Evolutionary conservation across 106 monocot genomes (phyloP).

Genomic region (Dendrobium catenatum): DNA sequence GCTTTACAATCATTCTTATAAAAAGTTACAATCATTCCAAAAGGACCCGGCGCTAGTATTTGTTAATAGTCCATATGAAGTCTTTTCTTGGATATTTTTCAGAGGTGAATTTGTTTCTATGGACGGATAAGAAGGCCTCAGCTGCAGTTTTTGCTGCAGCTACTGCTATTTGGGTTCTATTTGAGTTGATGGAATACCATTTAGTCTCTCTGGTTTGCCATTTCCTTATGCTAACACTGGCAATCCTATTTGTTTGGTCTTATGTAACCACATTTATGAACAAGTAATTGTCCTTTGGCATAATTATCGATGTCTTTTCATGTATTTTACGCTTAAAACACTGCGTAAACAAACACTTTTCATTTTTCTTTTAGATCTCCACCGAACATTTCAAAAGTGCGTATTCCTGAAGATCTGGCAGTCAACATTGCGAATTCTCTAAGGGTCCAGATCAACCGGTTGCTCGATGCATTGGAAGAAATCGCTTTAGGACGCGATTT

Average conservation of each 20-base stretch:
- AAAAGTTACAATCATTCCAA: too few relatives aligned
- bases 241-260: conserved; percentile 52
- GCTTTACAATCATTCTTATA: too few relatives aligned
- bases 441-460: conserved; percentile 31
- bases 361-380: conserved; percentile 26
- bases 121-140: conserved; percentile 74
- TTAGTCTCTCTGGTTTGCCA: conserved; percentile 58
- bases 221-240: conserved; percentile 32
- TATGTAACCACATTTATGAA: conserved; percentile 53
- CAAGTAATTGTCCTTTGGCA: conserved; percentile 27
- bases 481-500: conserved; percentile 43
- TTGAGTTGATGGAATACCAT: conserved; percentile 66
- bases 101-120: conserved; percentile 66
- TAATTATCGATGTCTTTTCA: not conserved
- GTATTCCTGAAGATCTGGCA: conserved; percentile 36
- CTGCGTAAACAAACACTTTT: not conserved
- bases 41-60: too few relatives aligned
- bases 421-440: conserved; percentile 28
- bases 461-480: conserved; percentile 18
- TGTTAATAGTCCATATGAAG: not conserved
- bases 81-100: conserved; percentile 2
- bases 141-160: conserved; percentile 33
- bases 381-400: conserved; percentile 35
- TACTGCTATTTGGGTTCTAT: conserved; percentile 70
- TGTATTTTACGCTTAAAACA: not conserved